phyloP scores from a whole-genome alignment of 805 yeast genomes.

The Maudiozyma bulderi region DNA sequence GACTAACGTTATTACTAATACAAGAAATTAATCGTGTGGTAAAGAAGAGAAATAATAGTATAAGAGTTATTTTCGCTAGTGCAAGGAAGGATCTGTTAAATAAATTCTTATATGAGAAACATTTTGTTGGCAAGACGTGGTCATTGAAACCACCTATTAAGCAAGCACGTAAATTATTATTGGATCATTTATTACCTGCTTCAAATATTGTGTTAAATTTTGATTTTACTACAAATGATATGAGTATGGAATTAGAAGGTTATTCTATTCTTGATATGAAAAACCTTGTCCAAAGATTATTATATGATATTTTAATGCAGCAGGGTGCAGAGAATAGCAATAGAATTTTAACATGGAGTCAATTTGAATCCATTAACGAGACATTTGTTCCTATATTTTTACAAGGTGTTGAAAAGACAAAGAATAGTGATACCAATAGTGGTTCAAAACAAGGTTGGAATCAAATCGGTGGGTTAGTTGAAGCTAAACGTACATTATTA shows the following conservation, averaged over 20 bases:
- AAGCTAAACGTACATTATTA: conserved; percentile 62
- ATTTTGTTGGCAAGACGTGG: conserved; percentile 55
- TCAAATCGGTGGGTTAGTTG: conserved; percentile 80
- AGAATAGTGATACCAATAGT: too few relatives aligned
- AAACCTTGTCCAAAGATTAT: conserved; percentile 59
- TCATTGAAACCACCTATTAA: conserved; percentile 63
- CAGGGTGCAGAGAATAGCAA: neutral
- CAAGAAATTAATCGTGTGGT: conserved; percentile 35
- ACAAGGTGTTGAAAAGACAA: conserved; percentile 58
- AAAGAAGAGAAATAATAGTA: conserved; percentile 28
- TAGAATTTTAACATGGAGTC: neutral
- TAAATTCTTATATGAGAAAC: conserved; percentile 50
- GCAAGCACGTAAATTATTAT: conserved; percentile 40
- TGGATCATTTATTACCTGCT: conserved; percentile 34
- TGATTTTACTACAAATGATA: conserved; percentile 38
- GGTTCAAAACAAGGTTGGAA: conserved; percentile 43
- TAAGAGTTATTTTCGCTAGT: conserved; percentile 55
- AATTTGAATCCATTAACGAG: conserved; percentile 44
- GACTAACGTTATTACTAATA: conserved; percentile 53
- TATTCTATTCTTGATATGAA: conserved; percentile 76
- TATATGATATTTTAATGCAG: conserved; percentile 35
- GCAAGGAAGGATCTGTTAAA: conserved; percentile 59
- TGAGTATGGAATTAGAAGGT: conserved; percentile 74
- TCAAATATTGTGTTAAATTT: conserved; percentile 4
- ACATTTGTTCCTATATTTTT: conserved; percentile 73